phyloP scores from a whole-genome alignment of 2,329 filamentous ascomycete species.

The Pseudonectria foliicola region DNA sequence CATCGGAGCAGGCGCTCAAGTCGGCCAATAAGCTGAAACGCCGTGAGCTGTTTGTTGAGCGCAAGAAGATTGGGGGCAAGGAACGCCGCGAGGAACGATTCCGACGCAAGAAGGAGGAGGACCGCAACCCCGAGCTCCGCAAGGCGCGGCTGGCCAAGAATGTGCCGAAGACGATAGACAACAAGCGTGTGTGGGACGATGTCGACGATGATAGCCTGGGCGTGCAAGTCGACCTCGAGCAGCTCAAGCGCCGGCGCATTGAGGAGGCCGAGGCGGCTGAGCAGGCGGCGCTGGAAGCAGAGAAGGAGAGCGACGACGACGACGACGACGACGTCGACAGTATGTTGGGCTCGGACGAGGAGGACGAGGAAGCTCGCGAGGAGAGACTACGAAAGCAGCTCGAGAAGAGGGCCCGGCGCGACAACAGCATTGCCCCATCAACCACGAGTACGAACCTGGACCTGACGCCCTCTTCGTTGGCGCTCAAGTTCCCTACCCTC shows the following conservation, averaged over 20 bases:
- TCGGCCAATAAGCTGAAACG: constrained; percentile 73
- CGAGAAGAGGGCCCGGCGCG: constrained; percentile 37
- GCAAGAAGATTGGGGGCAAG: constrained; percentile 70
- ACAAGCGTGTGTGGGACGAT: constrained; percentile 86
- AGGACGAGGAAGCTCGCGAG: constrained; percentile 43
- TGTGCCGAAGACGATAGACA: constrained; percentile 73
- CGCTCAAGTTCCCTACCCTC: constrained; percentile 55
- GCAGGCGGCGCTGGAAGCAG: constrained; percentile 39
- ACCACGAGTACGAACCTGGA: constrained; percentile 58
- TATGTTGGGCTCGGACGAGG: constrained; percentile 65
- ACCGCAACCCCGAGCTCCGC: constrained; percentile 69
- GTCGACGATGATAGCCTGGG: constrained; percentile 55
- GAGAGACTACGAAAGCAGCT: constrained; percentile 36
- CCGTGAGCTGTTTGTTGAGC: constrained; percentile 68
- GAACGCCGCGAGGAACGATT: constrained; percentile 70
- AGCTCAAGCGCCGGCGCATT: constrained; percentile 50
- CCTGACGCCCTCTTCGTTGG: constrained; percentile 51
- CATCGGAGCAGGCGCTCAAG: constrained; percentile 33
- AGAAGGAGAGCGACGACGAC: constrained; percentile 35
- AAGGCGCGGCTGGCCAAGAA: constrained; percentile 69
- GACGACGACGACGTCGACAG: constrained; percentile 62
- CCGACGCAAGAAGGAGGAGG: constrained; percentile 75
- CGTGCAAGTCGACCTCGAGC: constrained; percentile 50
- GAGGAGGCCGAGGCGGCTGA: constrained; percentile 46
- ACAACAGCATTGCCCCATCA: constrained; percentile 48